Evolutionary conservation across 306 rosid species (phyloP).

Genomic region (Glycyrrhiza uralensis): DNA sequence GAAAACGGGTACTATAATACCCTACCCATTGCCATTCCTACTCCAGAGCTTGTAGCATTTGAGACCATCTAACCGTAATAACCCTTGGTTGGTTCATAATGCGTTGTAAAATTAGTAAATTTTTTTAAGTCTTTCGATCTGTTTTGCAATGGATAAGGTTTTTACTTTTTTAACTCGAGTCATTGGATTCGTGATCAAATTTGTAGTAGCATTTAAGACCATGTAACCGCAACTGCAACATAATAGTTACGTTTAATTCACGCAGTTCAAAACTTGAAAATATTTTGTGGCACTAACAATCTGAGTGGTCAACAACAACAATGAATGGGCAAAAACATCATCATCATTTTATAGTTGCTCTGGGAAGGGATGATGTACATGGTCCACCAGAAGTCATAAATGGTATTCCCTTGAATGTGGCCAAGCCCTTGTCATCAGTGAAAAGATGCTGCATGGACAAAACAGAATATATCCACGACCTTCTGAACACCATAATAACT

Average conservation of each 20-base stretch:
- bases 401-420: slow-evolving; percentile 87
- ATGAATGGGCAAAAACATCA: neutral
- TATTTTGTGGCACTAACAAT: slow-evolving; percentile 19
- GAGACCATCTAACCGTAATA: too few species aligned
- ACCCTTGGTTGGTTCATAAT: too few species aligned
- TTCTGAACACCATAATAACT: slow-evolving; percentile 12
- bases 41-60: too few species aligned
- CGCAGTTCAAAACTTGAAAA: slow-evolving; percentile 17
- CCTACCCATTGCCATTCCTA: too few species aligned
- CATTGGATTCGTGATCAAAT: slow-evolving; percentile 3
- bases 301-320: slow-evolving; percentile 30
- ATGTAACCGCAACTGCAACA: slow-evolving; percentile 19
- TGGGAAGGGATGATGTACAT: slow-evolving; percentile 69
- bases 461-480: neutral
- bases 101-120: too few species aligned
- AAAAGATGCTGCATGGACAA: slow-evolving; percentile 73
- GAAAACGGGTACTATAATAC: too few species aligned
- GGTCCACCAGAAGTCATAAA: slow-evolving; percentile 94
- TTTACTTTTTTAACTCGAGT: neutral
- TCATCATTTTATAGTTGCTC: slow-evolving; percentile 63
- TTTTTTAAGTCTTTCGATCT: neutral
- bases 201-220: slow-evolving; percentile 19
- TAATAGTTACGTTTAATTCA: neutral
- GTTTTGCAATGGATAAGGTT: too few species aligned
- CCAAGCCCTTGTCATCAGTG: slow-evolving; percentile 82